Base-by-base conservation (phyloP, 192 early-diverging fungal species). In the Podila epigama region DNA sequence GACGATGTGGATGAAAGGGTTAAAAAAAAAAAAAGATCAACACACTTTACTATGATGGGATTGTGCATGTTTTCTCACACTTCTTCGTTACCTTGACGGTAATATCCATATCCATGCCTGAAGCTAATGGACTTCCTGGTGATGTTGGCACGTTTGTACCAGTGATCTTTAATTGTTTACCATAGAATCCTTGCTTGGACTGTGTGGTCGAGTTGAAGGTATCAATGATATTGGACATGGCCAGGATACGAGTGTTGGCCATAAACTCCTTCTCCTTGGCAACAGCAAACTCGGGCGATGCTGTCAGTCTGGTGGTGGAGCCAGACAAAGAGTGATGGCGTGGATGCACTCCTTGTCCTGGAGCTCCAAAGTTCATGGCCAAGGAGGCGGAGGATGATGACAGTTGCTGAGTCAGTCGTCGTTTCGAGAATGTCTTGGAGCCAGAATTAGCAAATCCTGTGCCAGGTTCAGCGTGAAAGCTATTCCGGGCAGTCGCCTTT, bases 221-320 rank as follows among this genome's bases (percentile, higher is more conserved):
- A 20, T 77, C 73, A 16, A 77, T 68, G 34, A 77, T 33, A 18
- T 63, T 77, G 20, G 66, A 68, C 65, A 77, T 68, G 54, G 73
- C 73, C 48, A 68, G 35, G 20, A 77, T 77, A 9, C 73, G 54
- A 5, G 66, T 60, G 48, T 77, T 77, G 52, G 73, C 66, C 73
- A 77, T 77, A 15, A 77, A 77, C 41, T 77, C 73, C 37, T 77
- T 77, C 40, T 77, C 73, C 37, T 77, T 77, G 35, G 71, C 37
- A 3, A 40, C 13, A 20, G 61, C 18, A 4, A 57, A 51, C 25
- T 75, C 71, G 1, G 71, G 60, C 2, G 71, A 63, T 15, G 54
- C 33, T 13, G 31, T 36, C 20, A 25, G 10, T 22, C 42, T 27
- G 33, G 61, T 53, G 3, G 60, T 10, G 16, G 44, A 27, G 28